Conservation (phyloP, 306 rosid genomes). For the Coriaria nepalensis region DNA sequence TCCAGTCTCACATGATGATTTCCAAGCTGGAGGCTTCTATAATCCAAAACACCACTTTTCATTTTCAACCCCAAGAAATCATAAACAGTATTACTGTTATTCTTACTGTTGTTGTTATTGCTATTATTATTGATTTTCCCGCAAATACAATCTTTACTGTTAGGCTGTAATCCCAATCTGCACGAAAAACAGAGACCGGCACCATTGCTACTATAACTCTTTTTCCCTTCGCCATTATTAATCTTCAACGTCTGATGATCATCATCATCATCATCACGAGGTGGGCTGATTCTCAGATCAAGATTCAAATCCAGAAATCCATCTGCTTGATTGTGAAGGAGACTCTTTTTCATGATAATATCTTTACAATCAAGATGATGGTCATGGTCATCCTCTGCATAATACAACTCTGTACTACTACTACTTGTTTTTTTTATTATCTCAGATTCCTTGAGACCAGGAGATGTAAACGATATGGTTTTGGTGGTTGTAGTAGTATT, state of each 20-base stretch:
- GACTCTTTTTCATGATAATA: too few relatives aligned
- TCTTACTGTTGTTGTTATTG: conserved; percentile 5
- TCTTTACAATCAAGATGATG: too few relatives aligned
- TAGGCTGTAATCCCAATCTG: conserved; percentile 20
- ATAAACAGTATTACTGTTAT: conserved; percentile 17
- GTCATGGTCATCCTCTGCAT: not conserved
- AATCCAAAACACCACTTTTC: conserved; percentile 45
- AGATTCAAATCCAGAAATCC: conserved; percentile 77
- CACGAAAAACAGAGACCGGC: conserved; percentile 15
- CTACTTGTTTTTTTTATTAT: conserved; percentile 13
- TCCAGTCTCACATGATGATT: conserved; percentile 25
- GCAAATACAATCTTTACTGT: conserved; percentile 25
- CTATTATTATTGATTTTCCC: conserved; percentile 9
- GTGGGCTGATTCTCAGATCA: conserved; percentile 80
- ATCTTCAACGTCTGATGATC: conserved; percentile 19
- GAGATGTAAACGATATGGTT: conserved; percentile 44
- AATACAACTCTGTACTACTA: not conserved
- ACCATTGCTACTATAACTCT: conserved; percentile 15
- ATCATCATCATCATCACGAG: conserved; percentile 20
- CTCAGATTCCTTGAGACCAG: conserved; percentile 31
- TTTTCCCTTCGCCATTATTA: not conserved
- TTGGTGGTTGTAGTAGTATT: conserved; percentile 16
- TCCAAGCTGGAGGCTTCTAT: conserved; percentile 30
- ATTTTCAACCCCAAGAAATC: conserved; percentile 63
- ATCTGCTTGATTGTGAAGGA: conserved; percentile 7